These are phyloP conservation scores for Medicago arabica DNA, from an alignment of 306 rosid species.

Conservation along the genomic window DNA sequence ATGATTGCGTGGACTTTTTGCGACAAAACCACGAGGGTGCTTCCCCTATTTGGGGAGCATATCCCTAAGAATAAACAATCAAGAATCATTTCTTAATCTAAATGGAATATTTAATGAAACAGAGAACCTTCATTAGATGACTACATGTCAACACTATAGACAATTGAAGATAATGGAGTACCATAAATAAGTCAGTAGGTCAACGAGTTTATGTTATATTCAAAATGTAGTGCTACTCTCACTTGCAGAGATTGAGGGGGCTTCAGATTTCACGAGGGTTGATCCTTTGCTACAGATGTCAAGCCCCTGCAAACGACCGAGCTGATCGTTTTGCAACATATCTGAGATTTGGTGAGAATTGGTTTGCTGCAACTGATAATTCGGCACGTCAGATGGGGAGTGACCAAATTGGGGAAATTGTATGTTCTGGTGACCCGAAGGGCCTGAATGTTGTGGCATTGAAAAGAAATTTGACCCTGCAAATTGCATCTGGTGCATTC, in stretches of 20 bases:
- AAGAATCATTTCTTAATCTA: slow-evolving; percentile 54
- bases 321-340: slow-evolving; percentile 77
- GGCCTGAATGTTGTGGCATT: slow-evolving; percentile 62
- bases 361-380: slow-evolving; percentile 69
- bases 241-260: slow-evolving; percentile 86
- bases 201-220: slow-evolving; percentile 61
- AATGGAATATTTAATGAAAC: slow-evolving; percentile 51
- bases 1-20: slow-evolving; percentile 40
- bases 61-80: slow-evolving; percentile 71
- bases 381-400: slow-evolving; percentile 56
- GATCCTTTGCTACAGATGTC: slow-evolving; percentile 81
- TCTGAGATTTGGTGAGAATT: slow-evolving; percentile 71
- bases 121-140: slow-evolving; percentile 61
- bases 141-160: slow-evolving; percentile 73
- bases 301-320: slow-evolving; percentile 90
- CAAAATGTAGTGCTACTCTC: slow-evolving; percentile 89
- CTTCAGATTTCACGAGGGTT: slow-evolving; percentile 73
- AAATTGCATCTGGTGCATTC: slow-evolving; percentile 81
- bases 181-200: slow-evolving; percentile 72
- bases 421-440: slow-evolving; percentile 65
- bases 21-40: slow-evolving; percentile 55
- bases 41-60: slow-evolving; percentile 57
- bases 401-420: slow-evolving; percentile 64
- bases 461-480: slow-evolving; percentile 70
- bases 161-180: slow-evolving; percentile 57